Base-by-base conservation (phyloP, 1,139 yeast species). In the Lodderomyces pseudojiufengensis region DNA sequence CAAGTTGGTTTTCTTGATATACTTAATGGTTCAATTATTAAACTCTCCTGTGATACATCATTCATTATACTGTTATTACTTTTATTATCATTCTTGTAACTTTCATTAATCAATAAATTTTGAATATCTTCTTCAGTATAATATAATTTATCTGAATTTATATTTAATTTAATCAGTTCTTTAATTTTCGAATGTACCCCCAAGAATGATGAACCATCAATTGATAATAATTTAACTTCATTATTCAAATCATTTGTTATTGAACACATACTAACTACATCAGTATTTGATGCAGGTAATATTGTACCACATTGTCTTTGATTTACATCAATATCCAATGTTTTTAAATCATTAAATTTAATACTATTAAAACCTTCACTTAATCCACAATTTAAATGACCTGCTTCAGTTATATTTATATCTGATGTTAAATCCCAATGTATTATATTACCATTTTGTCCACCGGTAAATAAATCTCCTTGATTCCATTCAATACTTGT, bases 381-480 rank as follows among this genome's bases (percentile, higher is more conserved):
- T 35, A 74, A 54, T 10, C 72, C 63, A 48, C 80, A 75, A 24
- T 37, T 31, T 20, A 37, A 31, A 18, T 24, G 25, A 3, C 23
- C 14, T 24, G 16, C 12, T 16, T 23, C 20, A 11, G 34, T 39
- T 5, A 40, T 33, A 8, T 30, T 40, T 8, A 52, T 42, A 36
- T 60, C 66, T 12, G 54, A 52, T 10, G 72, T 59, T 27, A 80
- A 59, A 54, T 80, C 82, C 95, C 95, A 85, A 46, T 80, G 83
- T 10, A 83, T 67, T 11, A 85, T 74, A 41, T 75, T 77, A 3
- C 94, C 94, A 52, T 84, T 92, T 42, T 68, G 64, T 2, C 85
- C 79, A 5, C 86, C 84, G 1, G 84, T 69, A 51, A 80, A 78
- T 29, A 84, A 52, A 48, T 78, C 82, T 24, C 70, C 63, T 9